A percentile compares a stretch with the other conserved stretches of the same genome.
These are phyloP conservation scores for Nematocida ironsii DNA, from an alignment of 371 early-diverging fungal genomes.

Conservation along the genomic window DNA sequence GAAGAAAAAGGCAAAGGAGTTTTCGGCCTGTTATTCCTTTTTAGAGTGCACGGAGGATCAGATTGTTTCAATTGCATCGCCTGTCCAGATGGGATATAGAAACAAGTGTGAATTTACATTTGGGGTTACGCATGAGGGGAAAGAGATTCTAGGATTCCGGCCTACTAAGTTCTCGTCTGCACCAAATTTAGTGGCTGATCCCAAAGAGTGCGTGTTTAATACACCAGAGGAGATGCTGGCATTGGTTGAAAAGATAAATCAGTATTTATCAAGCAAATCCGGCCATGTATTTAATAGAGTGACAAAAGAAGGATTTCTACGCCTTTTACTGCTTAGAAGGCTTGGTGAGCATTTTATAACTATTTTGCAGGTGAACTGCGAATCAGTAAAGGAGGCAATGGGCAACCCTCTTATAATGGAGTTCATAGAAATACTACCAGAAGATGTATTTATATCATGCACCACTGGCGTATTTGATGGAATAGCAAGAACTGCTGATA, in stretches of 20 bases:
- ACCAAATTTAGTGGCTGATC: conserved; percentile 40
- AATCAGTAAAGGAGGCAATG: background rate
- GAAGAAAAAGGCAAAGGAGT: conserved; percentile 10
- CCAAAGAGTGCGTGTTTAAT: conserved; percentile 40
- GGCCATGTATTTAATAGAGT: conserved; percentile 73
- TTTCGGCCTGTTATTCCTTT: background rate
- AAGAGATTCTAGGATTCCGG: conserved; percentile 74
- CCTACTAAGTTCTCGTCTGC: conserved; percentile 72
- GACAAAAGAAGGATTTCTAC: conserved; percentile 74
- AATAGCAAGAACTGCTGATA: background rate
- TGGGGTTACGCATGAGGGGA: conserved; percentile 72
- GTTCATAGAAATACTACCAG: conserved; percentile 17
- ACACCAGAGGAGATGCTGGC: conserved; percentile 42
- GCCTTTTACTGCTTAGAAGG: conserved; percentile 73
- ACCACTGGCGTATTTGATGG: conserved; percentile 21
- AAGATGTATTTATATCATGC: background rate
- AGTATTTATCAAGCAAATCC: conserved; percentile 70
- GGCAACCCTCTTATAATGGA: background rate
- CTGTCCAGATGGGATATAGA: conserved; percentile 73
- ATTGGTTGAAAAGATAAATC: conserved; percentile 22
- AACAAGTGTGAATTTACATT: conserved; percentile 79
- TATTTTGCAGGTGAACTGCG: conserved; percentile 38
- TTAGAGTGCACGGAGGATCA: background rate
- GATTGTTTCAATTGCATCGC: conserved; percentile 72
- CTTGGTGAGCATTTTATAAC: conserved; percentile 68